A percentile compares a stretch with the other conserved stretches of the same genome.
Conservation (phyloP, 192 early-diverging fungal genomes). For the Phycomyces blakesleeanus region DNA sequence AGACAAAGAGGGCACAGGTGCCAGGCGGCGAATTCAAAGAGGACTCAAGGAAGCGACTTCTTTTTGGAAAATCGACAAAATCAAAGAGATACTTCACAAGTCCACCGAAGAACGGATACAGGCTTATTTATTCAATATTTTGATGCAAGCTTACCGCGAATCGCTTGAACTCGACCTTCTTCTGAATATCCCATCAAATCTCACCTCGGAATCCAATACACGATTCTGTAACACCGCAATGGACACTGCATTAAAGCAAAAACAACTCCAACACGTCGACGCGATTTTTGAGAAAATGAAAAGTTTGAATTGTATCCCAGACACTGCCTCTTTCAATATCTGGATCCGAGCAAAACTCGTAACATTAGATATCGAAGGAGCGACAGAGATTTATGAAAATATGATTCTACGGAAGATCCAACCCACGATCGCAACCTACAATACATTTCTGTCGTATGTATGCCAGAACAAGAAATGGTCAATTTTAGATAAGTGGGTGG, state of each 20-base stretch:
- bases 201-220: no score
- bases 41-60: constrained; percentile 4
- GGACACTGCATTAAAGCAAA: constrained; percentile 10
- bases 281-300: constrained; percentile 4
- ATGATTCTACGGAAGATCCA: constrained; percentile 1
- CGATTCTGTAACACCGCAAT: constrained; percentile 9
- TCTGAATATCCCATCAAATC: neutral
- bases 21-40: neutral
- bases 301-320: neutral
- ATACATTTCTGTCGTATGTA: constrained; percentile 16
- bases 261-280: neutral
- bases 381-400: neutral
- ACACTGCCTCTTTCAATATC: constrained; percentile 21
- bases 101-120: neutral
- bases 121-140: neutral
- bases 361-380: neutral
- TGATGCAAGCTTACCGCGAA: neutral
- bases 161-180: neutral
- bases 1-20: neutral
- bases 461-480: constrained; percentile 11
- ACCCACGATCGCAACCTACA: constrained; percentile 21
- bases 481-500: constrained; percentile 8
- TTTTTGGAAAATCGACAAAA: constrained; percentile 1
- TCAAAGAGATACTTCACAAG: neutral
- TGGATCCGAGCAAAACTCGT: constrained; percentile 6